Evolutionary conservation across 164 flowering plant genomes (phyloP).

Genomic region (Magnolia changhungtana): DNA sequence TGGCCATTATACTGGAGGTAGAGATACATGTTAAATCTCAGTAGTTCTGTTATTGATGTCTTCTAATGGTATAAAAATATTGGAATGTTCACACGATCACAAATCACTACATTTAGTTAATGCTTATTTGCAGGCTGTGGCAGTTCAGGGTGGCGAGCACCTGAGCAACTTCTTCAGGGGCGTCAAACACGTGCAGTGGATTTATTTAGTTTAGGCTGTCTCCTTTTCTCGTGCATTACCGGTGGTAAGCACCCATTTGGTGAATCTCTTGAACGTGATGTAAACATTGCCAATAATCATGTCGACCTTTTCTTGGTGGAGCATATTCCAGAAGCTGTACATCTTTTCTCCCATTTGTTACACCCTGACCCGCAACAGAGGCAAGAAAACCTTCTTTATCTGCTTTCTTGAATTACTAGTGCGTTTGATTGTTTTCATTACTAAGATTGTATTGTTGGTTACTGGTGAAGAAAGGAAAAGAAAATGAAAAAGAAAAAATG

Average conservation of each 20-base stretch:
- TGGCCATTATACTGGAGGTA: constrained; percentile 59
- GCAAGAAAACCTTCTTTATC: constrained; percentile 21
- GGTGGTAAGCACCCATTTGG: constrained; percentile 80
- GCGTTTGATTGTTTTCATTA: not conserved
- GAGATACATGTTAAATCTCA: too few species aligned
- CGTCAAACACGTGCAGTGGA: constrained; percentile 82
- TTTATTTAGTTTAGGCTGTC: constrained; percentile 78
- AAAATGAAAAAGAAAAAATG: too few species aligned
- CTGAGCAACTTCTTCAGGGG: constrained; percentile 64
- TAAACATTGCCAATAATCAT: constrained; percentile 49
- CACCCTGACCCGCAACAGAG: constrained; percentile 59
- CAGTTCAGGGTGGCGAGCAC: constrained; percentile 91
- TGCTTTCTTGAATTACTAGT: not conserved
- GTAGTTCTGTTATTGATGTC: too few species aligned
- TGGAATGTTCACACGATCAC: too few species aligned
- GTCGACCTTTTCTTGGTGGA: constrained; percentile 66
- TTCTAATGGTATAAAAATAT: too few species aligned
- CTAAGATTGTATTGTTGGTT: not conserved
- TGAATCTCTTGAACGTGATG: constrained; percentile 59
- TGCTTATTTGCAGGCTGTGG: constrained; percentile 47
- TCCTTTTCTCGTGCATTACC: constrained; percentile 68
- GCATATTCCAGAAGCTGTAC: constrained; percentile 67
- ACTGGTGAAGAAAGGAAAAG: too few species aligned
- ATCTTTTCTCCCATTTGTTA: constrained; percentile 55
- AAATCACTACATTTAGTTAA: not conserved